These are phyloP conservation scores for Musa beccarii DNA, from an alignment of 176 grass and related monocot genomes.

Conservation along the genomic window DNA sequence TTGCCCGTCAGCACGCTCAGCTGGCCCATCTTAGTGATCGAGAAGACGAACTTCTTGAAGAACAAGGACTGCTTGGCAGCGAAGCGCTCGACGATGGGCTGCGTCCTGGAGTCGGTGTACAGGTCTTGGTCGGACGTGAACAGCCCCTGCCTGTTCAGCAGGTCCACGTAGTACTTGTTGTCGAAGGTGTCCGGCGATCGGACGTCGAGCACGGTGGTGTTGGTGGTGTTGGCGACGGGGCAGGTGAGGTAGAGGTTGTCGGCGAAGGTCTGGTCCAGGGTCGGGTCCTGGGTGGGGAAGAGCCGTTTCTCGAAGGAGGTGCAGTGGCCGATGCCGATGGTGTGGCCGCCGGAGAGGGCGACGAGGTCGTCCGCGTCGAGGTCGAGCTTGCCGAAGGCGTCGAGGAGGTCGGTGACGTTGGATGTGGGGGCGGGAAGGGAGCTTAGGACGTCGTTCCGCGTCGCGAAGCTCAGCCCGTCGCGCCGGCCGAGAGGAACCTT, in stretches of 20 bases:
- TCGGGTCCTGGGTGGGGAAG: constrained; percentile 30
- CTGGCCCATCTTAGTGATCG: constrained; percentile 14
- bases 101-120: constrained; percentile 24
- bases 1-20: constrained; percentile 29
- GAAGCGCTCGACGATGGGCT: constrained; percentile 18
- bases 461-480: too few relatives aligned
- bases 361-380: constrained; percentile 46
- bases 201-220: constrained; percentile 45
- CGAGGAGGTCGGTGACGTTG: neutral
- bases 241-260: constrained; percentile 28
- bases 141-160: constrained; percentile 43
- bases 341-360: neutral
- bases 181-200: constrained; percentile 42
- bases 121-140: constrained; percentile 75
- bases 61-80: constrained; percentile 32
- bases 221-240: neutral
- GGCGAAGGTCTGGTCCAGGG: constrained; percentile 40
- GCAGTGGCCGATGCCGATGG: too few relatives aligned
- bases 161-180: constrained; percentile 85
- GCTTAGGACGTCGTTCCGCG: too few relatives aligned
- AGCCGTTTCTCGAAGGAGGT: constrained; percentile 30
- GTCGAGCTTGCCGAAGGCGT: constrained; percentile 32
- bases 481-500: too few relatives aligned
- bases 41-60: constrained; percentile 49
- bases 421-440: neutral